Conservation (phyloP, 2,329 filamentous ascomycete genomes). For the Trichophyton verrucosum region DNA sequence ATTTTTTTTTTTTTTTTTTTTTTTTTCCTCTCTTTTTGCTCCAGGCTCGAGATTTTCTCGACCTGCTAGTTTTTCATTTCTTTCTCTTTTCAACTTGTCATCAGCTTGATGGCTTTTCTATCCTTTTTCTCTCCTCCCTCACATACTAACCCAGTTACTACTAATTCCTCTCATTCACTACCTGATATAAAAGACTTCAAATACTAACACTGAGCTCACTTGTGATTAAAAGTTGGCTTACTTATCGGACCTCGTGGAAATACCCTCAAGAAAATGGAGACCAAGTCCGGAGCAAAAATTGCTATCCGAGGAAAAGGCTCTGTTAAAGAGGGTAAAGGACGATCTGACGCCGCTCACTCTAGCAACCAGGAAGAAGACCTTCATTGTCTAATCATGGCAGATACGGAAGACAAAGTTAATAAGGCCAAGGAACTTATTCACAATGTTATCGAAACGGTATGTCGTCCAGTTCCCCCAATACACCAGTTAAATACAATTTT, state of each 20-base stretch:
- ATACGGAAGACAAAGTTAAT: constrained; percentile 98
- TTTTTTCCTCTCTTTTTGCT: constrained; percentile 20
- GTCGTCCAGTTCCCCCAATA: constrained; percentile 25
- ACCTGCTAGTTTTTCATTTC: constrained; percentile 10
- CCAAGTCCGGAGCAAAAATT: constrained; percentile 94
- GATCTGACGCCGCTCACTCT: constrained; percentile 95
- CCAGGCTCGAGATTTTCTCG: constrained; percentile 24
- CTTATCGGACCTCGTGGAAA: constrained; percentile 99
- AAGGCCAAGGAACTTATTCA: constrained; percentile 98
- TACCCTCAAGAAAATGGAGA: constrained; percentile 98
- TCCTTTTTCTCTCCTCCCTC: constrained; percentile 16
- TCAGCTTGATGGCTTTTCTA: constrained; percentile 29
- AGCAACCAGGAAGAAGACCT: constrained; percentile 99
- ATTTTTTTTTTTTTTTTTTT: background rate
- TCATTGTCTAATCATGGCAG: constrained; percentile 98
- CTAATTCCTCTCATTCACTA: constrained; percentile 17
- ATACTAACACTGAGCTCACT: constrained; percentile 81
- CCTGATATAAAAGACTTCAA: constrained; percentile 23
- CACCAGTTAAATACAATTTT: background rate
- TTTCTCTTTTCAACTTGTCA: constrained; percentile 24
- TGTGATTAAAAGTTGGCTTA: constrained; percentile 86
- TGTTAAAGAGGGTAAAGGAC: constrained; percentile 98
- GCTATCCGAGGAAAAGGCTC: constrained; percentile 98
- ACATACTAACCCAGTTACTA: constrained; percentile 14
- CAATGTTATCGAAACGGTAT: constrained; percentile 95